A percentile compares a stretch with the other conserved stretches of the same genome.
Evolutionary conservation across 2,329 filamentous ascomycete genomes (phyloP).

Genomic region (Claviceps sp.): DNA sequence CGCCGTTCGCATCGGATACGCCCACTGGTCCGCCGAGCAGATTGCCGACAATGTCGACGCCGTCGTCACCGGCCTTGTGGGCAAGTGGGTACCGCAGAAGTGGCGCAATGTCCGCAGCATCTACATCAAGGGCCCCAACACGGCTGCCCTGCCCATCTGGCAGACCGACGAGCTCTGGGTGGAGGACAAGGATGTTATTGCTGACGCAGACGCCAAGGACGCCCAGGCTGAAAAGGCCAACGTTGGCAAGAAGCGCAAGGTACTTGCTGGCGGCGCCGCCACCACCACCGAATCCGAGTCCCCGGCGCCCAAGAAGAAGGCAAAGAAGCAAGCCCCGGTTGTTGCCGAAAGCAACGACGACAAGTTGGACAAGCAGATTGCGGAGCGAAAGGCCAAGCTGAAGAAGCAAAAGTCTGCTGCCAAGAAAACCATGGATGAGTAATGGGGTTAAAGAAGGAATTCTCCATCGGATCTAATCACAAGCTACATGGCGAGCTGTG

Average conservation of each 20-base stretch:
- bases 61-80: constrained; percentile 54
- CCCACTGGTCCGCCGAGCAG: constrained; percentile 60
- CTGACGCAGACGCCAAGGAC: constrained; percentile 37
- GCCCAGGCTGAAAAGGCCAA: constrained; percentile 39
- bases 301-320: constrained; percentile 24
- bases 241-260: constrained; percentile 52
- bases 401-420: constrained; percentile 46
- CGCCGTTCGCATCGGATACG: constrained; percentile 64
- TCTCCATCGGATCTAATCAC: too few relatives aligned
- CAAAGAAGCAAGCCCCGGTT: constrained; percentile 19
- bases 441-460: constrained; percentile 5
- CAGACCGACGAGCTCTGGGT: constrained; percentile 84
- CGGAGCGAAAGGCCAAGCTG: constrained; percentile 42
- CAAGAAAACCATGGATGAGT: constrained; percentile 36
- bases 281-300: constrained; percentile 20
- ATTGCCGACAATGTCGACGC: constrained; percentile 69
- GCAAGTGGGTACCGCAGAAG: constrained; percentile 70
- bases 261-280: constrained; percentile 21
- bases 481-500: not conserved
- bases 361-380: constrained; percentile 43
- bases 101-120: constrained; percentile 78
- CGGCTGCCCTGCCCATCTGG: constrained; percentile 86
- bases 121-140: constrained; percentile 83
- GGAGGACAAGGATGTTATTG: constrained; percentile 59
- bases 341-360: constrained; percentile 34